Conservation (phyloP, 306 rosid species). For the Begonia loranthoides region DNA sequence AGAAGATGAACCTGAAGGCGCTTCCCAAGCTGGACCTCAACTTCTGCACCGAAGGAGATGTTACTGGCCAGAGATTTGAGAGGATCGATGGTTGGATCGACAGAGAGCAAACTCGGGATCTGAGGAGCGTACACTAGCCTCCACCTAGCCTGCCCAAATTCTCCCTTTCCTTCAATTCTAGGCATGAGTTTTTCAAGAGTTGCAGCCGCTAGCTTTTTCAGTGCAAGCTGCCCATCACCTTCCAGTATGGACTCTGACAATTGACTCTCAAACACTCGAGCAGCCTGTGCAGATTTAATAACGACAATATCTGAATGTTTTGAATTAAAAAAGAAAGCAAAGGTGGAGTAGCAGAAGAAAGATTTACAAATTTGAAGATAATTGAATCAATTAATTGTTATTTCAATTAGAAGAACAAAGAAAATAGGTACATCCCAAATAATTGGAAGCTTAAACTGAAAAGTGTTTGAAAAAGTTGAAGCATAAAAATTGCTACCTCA, state of each 20-base stretch:
- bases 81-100: constrained; percentile 53
- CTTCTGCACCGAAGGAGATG: constrained; percentile 77
- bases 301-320: background rate
- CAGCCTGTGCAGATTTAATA: constrained; percentile 32
- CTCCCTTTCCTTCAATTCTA: constrained; percentile 86
- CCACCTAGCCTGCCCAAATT: constrained; percentile 86
- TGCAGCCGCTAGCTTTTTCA: constrained; percentile 73
- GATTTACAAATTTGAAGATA: too few species aligned
- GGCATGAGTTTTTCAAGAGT: constrained; percentile 89
- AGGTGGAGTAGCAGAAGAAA: too few species aligned
- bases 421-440: too few species aligned
- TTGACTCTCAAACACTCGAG: constrained; percentile 71
- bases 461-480: too few species aligned
- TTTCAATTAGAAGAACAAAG: too few species aligned
- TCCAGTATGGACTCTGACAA: constrained; percentile 57
- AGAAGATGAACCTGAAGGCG: constrained; percentile 55
- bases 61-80: constrained; percentile 56
- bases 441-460: too few species aligned
- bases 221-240: constrained; percentile 55
- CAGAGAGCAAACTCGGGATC: constrained; percentile 57
- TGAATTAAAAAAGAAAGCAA: background rate
- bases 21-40: constrained; percentile 92
- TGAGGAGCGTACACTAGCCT: constrained; percentile 76
- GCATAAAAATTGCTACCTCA: constrained; percentile 40
- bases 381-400: too few species aligned